Evolutionary conservation across 306 rosid genomes (phyloP).

Genomic region (Rubus idaeus): DNA sequence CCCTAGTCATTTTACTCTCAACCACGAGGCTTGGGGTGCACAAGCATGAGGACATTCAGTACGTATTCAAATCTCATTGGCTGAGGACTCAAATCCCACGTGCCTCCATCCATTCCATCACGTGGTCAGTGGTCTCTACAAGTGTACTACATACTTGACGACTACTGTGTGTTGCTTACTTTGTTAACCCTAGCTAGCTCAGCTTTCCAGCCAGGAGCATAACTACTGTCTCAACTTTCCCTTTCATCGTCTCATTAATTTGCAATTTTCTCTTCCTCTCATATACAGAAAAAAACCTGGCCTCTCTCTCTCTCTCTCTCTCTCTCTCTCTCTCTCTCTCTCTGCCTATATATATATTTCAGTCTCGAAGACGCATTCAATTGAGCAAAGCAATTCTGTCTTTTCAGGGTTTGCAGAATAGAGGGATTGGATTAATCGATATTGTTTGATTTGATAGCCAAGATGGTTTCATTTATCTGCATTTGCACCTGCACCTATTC

Average conservation of each 20-base stretch:
- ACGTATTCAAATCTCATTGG: conserved; percentile 14
- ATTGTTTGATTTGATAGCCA: not conserved
- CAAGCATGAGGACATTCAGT: not conserved
- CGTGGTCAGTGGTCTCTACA: conserved; percentile 24
- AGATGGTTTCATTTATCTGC: conserved; percentile 39
- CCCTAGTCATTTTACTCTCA: not conserved
- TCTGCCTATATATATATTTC: not conserved
- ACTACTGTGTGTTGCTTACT: not conserved
- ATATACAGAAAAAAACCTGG: not conserved
- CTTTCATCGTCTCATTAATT: not conserved
- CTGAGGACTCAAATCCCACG: conserved; percentile 26
- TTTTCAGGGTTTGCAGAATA: not conserved
- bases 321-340: not conserved
- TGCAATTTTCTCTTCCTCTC: conserved; percentile 3
- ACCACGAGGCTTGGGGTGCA: conserved; percentile 24
- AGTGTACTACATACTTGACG: not conserved
- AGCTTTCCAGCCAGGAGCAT: not conserved
- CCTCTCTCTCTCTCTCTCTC: too few species aligned
- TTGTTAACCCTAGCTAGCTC: not conserved
- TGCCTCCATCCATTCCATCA: conserved; percentile 18
- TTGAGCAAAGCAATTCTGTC: not conserved
- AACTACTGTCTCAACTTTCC: not conserved
- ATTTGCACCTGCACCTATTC: conserved; percentile 56
- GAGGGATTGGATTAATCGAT: not conserved
- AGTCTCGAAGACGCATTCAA: not conserved